These are phyloP conservation scores for Fraxinus velutina DNA, from an alignment of 305 asterid genomes.

Conservation along the genomic window DNA sequence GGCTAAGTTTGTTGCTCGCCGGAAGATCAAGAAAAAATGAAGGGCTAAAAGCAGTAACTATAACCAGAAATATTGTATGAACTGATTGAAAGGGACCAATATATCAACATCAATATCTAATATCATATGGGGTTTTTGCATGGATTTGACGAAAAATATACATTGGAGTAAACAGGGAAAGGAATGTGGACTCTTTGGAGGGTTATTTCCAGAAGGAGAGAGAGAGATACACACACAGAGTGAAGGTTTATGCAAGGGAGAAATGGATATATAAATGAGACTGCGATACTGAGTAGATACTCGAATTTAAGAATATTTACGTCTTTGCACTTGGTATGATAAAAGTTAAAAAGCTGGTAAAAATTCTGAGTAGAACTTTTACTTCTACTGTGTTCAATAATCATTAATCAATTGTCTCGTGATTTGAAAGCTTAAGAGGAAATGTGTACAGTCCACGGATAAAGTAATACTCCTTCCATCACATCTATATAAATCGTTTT, in stretches of 20 bases:
- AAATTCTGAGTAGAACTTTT: background rate
- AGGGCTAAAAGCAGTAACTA: background rate
- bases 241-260: background rate
- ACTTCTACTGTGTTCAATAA: background rate
- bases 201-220: constrained; percentile 11
- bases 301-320: background rate
- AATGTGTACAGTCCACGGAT: background rate
- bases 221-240: background rate
- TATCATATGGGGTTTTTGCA: background rate
- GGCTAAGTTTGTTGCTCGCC: constrained; percentile 3
- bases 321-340: background rate
- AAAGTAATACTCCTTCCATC: background rate
- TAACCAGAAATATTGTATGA: constrained; percentile 13
- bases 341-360: background rate
- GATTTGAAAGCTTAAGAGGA: background rate
- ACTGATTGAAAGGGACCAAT: constrained; percentile 49
- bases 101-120: constrained; percentile 50
- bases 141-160: background rate
- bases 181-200: background rate
- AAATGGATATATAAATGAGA: background rate
- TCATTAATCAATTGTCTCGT: background rate
- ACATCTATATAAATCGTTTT: no score
- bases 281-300: background rate
- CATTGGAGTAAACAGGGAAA: constrained; percentile 19
- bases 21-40: constrained; percentile 24